Conservation (phyloP, 169 alveolate genomes). For the Plasmodium relictum region DNA sequence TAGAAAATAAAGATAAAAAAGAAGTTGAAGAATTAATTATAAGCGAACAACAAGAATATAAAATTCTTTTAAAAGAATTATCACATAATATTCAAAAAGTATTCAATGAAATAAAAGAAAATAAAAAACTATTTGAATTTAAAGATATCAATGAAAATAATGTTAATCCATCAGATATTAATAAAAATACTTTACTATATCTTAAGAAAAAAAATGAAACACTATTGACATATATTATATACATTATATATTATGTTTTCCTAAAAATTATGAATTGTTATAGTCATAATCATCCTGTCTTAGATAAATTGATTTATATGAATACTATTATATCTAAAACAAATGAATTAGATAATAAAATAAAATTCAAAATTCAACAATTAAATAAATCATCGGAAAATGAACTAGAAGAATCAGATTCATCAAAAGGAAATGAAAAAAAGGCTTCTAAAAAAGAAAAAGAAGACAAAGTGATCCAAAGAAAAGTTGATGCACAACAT, state of each 20-base stretch:
- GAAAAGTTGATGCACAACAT: constrained; percentile 13
- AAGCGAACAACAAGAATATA: constrained; percentile 74
- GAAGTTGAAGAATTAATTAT: constrained; percentile 69
- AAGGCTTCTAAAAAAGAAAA: background rate
- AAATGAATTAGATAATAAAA: constrained; percentile 73
- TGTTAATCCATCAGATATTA: constrained; percentile 71
- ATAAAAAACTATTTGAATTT: constrained; percentile 61
- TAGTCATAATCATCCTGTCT: constrained; percentile 81
- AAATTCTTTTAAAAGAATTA: constrained; percentile 76
- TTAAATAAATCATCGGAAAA: constrained; percentile 37
- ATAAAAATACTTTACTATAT: constrained; percentile 77
- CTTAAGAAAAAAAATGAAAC: constrained; percentile 82
- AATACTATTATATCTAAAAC: constrained; percentile 71
- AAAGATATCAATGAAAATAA: constrained; percentile 71
- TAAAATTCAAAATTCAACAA: constrained; percentile 72
- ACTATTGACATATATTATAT: constrained; percentile 79
- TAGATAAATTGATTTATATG: constrained; percentile 80
- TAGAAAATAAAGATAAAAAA: constrained; percentile 51
- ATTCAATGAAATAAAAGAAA: constrained; percentile 68
- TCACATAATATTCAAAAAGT: constrained; percentile 73
- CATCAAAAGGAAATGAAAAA: background rate
- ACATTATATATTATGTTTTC: constrained; percentile 80
- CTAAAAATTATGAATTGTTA: constrained; percentile 80
- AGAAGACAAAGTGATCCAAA: background rate
- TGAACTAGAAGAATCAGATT: constrained; percentile 8